Conservation (phyloP, 2,329 filamentous ascomycete species). For the Talaromyces sp. region DNA sequence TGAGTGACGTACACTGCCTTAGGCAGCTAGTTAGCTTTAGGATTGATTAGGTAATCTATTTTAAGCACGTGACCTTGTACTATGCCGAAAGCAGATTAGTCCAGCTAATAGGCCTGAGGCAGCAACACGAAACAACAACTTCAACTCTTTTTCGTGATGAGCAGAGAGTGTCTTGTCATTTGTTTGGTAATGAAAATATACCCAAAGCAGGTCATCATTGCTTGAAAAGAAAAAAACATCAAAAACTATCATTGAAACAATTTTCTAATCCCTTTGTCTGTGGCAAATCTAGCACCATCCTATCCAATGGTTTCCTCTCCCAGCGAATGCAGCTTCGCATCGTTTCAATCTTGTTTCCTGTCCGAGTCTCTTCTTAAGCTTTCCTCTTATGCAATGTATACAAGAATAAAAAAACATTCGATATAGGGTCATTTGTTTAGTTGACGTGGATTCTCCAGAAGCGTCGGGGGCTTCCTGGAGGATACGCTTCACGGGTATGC, state of each 20-base stretch:
- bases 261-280: background rate
- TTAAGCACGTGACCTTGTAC: too few relatives aligned
- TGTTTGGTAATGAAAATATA: too few relatives aligned
- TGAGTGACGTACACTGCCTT: background rate
- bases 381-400: background rate
- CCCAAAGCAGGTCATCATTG: too few relatives aligned
- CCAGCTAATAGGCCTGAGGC: too few relatives aligned
- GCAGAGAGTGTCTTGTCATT: too few relatives aligned
- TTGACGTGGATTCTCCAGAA: slow-evolving; percentile 12
- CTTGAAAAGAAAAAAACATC: background rate
- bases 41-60: background rate
- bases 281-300: background rate
- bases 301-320: background rate
- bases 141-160: too few relatives aligned
- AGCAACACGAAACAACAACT: too few relatives aligned
- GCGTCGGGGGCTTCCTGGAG: background rate
- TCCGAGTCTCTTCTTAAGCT: background rate
- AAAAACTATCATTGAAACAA: background rate
- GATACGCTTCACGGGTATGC: slow-evolving; percentile 10
- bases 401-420: background rate
- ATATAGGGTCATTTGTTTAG: background rate
- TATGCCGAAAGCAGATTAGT: too few relatives aligned
- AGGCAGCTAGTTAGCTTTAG: background rate
- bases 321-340: background rate
- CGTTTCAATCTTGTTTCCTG: background rate